These are phyloP conservation scores for Boletus reticuloceps DNA, from an alignment of 768 basidiomycete genomes.

Conservation along the genomic window DNA sequence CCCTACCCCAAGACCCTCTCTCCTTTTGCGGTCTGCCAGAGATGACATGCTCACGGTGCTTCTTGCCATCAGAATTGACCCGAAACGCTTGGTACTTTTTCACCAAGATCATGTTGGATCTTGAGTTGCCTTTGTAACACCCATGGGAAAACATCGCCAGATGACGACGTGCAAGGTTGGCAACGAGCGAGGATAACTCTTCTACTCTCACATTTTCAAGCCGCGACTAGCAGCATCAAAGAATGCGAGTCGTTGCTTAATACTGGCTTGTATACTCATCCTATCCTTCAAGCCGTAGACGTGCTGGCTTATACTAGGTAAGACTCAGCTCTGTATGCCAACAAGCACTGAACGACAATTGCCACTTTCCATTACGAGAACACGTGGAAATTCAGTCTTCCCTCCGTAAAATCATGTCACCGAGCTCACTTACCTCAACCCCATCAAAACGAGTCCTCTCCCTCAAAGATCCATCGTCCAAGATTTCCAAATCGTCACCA, in stretches of 20 bases:
- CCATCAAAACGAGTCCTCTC: conserved; percentile 69
- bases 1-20: conserved; percentile 71
- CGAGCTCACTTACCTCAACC: no score
- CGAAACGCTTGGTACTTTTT: no score
- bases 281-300: conserved; percentile 84
- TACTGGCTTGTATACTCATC: conserved; percentile 87
- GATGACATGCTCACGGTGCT: no score
- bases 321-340: conserved; percentile 12
- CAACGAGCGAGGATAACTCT: background rate
- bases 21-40: conserved; percentile 54
- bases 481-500: conserved; percentile 95
- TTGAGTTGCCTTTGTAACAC: no score
- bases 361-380: conserved; percentile 42
- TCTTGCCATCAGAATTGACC: no score
- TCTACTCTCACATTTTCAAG: conserved; percentile 37
- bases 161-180: conserved; percentile 98
- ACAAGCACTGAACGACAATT: background rate
- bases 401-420: no score
- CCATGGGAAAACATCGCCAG: conserved; percentile 75
- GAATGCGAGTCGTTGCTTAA: conserved; percentile 80
- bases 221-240: conserved; percentile 70
- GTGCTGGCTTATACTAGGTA: conserved; percentile 77
- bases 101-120: no score
- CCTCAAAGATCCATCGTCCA: conserved; percentile 77
- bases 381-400: no score